Conservation (phyloP, 2,329 filamentous ascomycete species). For the Pseudonectria buxi region DNA sequence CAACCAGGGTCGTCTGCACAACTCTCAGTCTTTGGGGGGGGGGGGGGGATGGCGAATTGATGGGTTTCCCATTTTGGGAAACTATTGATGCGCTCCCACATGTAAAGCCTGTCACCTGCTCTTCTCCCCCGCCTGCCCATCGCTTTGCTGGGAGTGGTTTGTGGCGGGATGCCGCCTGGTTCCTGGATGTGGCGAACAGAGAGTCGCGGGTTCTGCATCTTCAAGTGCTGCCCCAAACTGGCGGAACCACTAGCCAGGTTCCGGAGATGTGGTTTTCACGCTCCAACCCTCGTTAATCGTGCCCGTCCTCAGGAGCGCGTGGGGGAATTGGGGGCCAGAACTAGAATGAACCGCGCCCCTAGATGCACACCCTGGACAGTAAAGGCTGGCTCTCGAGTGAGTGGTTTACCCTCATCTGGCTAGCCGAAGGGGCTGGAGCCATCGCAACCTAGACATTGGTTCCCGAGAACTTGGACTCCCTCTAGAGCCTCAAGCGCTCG, state of each 20-base stretch:
- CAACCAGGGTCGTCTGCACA: too few species aligned
- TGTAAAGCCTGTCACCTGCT: slow-evolving; percentile 4
- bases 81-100: neutral
- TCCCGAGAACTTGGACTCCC: slow-evolving; percentile 13
- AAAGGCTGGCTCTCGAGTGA: slow-evolving; percentile 1
- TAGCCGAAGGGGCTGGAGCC: slow-evolving; percentile 16
- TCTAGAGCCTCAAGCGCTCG: slow-evolving; percentile 7
- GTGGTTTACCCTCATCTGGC: slow-evolving; percentile 12
- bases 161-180: too few species aligned
- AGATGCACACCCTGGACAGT: slow-evolving; percentile 9
- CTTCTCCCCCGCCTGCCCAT: neutral
- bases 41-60: slow-evolving; percentile 2
- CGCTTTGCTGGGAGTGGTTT: too few species aligned
- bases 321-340: slow-evolving; percentile 7
- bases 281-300: too few species aligned
- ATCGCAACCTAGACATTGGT: slow-evolving; percentile 8
- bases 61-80: slow-evolving; percentile 6
- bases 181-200: too few species aligned
- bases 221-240: too few species aligned
- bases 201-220: too few species aligned
- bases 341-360: slow-evolving; percentile 10
- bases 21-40: too few species aligned
- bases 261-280: too few species aligned
- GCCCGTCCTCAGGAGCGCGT: too few species aligned
- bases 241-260: too few species aligned